Conservation (phyloP, 495 filamentous ascomycete species). For the Penicillium macrosclerotiorum region DNA sequence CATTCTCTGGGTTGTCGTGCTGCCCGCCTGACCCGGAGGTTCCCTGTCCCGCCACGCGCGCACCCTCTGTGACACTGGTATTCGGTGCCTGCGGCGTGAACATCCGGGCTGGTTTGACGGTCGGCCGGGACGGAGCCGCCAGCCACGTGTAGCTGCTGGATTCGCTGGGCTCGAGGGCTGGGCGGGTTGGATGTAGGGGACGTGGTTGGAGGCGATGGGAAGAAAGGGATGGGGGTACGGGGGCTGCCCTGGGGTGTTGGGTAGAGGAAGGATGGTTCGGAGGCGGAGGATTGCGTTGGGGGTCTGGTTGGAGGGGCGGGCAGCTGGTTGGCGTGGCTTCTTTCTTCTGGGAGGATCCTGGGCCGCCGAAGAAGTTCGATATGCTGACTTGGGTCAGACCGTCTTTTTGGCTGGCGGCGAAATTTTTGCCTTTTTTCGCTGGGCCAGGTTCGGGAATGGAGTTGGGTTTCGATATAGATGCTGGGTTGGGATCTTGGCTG, state of each 20-base stretch:
- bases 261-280: too few species aligned
- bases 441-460: slow-evolving; percentile 3
- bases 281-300: too few species aligned
- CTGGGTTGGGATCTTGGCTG: slow-evolving; percentile 9
- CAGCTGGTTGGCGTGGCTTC: slow-evolving; percentile 11
- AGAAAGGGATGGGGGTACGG: slow-evolving; percentile 26
- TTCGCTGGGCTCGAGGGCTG: slow-evolving; percentile 36
- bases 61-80: slow-evolving; percentile 6
- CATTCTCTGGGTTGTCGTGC: too few species aligned
- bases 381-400: slow-evolving; percentile 40
- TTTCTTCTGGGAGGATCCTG: slow-evolving; percentile 20
- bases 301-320: slow-evolving; percentile 10
- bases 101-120: slow-evolving; percentile 23
- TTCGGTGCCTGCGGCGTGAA: slow-evolving; percentile 11
- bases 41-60: too few species aligned
- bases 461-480: slow-evolving; percentile 1
- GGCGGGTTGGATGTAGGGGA: slow-evolving; percentile 34
- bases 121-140: slow-evolving; percentile 24
- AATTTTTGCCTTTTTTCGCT: slow-evolving; percentile 18
- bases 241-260: slow-evolving; percentile 6
- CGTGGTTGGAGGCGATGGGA: slow-evolving; percentile 40
- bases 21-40: slow-evolving; percentile 22
- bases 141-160: slow-evolving; percentile 45
- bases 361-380: slow-evolving; percentile 36
- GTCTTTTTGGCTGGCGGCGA: slow-evolving; percentile 20